Evolutionary conservation across 2,329 filamentous ascomycete species (phyloP).

Genomic region (Ceratocystis alfenasii): DNA sequence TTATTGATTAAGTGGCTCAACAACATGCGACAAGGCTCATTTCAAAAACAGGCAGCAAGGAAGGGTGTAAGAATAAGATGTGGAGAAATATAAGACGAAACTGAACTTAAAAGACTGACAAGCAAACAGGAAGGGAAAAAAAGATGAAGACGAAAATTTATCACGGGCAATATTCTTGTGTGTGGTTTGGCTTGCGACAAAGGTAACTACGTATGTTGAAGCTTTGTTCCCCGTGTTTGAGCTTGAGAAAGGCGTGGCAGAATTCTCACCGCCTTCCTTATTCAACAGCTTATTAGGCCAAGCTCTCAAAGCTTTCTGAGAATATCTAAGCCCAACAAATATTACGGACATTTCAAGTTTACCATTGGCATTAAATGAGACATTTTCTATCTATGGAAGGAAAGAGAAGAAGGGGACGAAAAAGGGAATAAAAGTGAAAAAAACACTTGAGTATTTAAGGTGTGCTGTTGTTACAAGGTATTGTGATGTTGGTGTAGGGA

Average conservation of each 20-base stretch:
- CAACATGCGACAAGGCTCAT: slow-evolving; percentile 13
- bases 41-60: neutral
- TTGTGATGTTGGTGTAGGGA: neutral
- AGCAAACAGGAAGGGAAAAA: neutral
- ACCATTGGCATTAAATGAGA: neutral
- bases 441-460: neutral
- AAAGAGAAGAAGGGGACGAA: neutral
- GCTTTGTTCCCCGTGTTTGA: slow-evolving; percentile 12
- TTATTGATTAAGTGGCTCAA: slow-evolving; percentile 6
- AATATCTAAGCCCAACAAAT: neutral
- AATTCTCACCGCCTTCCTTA: slow-evolving; percentile 18
- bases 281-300: slow-evolving; percentile 6
- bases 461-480: slow-evolving; percentile 9
- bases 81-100: neutral
- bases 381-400: neutral
- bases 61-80: neutral
- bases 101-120: neutral
- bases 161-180: neutral
- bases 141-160: neutral
- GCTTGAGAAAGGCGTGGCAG: slow-evolving; percentile 10
- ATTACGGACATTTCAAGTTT: neutral
- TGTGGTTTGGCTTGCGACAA: neutral
- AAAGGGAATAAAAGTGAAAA: neutral
- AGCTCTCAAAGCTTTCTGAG: neutral
- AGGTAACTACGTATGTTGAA: slow-evolving; percentile 9